A percentile compares a stretch with the other conserved stretches of the same genome.
These are phyloP conservation scores for Endocladia muricata DNA, from an alignment of 31 red algal species.

Conservation along the genomic window DNA sequence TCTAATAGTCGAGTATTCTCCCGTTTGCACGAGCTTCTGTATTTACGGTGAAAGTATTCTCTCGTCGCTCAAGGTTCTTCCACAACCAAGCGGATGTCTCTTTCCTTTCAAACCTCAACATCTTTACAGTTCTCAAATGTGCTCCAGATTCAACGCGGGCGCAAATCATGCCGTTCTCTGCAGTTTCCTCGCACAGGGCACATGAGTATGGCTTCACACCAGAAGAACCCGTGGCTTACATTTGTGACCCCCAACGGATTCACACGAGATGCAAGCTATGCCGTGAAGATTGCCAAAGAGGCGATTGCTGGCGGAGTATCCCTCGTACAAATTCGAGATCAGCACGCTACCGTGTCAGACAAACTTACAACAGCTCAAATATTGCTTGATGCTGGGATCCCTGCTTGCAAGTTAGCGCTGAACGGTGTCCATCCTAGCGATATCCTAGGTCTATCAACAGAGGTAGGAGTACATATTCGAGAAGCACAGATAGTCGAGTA, in stretches of 20 bases:
- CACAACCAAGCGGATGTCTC: too few species aligned
- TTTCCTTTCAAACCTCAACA: too few species aligned
- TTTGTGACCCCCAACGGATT: constrained; percentile 37
- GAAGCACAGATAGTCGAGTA: constrained; percentile 38
- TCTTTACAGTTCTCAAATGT: too few species aligned
- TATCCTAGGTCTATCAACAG: background rate
- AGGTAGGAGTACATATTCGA: constrained; percentile 47
- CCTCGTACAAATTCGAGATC: constrained; percentile 51
- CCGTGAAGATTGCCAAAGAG: background rate
- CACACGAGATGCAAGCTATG: constrained; percentile 2
- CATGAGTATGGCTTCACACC: too few species aligned
- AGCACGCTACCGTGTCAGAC: background rate
- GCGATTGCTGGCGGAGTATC: constrained; percentile 33
- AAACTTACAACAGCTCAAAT: constrained; percentile 2
- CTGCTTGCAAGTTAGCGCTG: background rate
- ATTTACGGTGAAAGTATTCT: too few species aligned
- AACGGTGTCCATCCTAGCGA: constrained; percentile 37
- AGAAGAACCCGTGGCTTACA: too few species aligned
- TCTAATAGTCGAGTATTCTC: too few species aligned
- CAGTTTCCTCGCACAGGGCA: too few species aligned
- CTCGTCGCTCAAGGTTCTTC: too few species aligned
- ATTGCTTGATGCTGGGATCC: constrained; percentile 6
- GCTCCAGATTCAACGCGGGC: too few species aligned
- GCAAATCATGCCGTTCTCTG: too few species aligned
- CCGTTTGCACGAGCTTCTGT: too few species aligned